These are phyloP conservation scores for Baorangia bicolor DNA, from an alignment of 768 basidiomycete species.

Conservation along the genomic window DNA sequence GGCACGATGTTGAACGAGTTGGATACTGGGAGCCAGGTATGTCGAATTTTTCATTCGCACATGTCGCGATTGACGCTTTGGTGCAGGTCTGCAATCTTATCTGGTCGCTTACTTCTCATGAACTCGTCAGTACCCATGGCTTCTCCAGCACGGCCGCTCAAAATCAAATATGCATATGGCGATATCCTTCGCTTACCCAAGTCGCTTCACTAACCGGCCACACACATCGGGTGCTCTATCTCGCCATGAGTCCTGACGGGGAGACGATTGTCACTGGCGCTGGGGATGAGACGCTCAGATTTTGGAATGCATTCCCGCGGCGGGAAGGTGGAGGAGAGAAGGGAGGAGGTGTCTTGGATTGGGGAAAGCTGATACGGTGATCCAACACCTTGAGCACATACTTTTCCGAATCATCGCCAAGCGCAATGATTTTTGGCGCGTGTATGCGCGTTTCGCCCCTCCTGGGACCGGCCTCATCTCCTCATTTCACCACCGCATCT, in stretches of 20 bases:
- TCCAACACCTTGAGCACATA: not conserved
- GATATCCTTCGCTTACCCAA: conserved; percentile 90
- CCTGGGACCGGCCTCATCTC: not conserved
- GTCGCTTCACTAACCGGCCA: conserved; percentile 95
- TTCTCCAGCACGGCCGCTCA: conserved; percentile 92
- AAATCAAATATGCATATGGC: conserved; percentile 96
- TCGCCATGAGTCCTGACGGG: conserved; percentile 97
- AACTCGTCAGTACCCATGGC: conserved; percentile 96
- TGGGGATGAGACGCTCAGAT: conserved; percentile 93
- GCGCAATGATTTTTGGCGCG: conserved; percentile 4
- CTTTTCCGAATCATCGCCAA: not conserved
- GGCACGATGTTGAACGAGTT: conserved; percentile 84
- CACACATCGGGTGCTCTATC: conserved; percentile 90
- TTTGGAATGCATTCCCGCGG: conserved; percentile 98
- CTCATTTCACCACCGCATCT: conserved; percentile 4
- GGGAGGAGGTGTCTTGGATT: conserved; percentile 44
- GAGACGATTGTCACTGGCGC: conserved; percentile 98
- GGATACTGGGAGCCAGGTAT: conserved; percentile 94
- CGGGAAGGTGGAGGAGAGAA: conserved; percentile 44
- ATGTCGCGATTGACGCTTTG: conserved; percentile 7
- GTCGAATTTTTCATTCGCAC: not conserved
- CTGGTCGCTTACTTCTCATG: conserved; percentile 94
- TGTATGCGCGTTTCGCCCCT: conserved; percentile 1
- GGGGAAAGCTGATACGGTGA: conserved; percentile 52
- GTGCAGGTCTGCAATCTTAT: conserved; percentile 94